Base-by-base conservation (phyloP, 2,329 filamentous ascomycete genomes). In the Aureobasidium sp. region DNA sequence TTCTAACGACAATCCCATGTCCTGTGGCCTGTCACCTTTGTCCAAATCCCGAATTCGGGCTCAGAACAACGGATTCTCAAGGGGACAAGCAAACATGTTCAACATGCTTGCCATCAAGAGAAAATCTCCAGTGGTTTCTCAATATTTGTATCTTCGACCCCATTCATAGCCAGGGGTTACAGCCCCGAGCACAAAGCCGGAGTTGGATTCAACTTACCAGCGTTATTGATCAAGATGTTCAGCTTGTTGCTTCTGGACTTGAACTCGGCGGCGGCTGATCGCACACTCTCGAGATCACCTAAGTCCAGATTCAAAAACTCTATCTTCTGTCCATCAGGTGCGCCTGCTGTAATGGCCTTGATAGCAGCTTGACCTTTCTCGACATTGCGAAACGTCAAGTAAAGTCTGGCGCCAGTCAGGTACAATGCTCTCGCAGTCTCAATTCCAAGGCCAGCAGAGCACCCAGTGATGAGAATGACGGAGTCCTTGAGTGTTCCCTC, bases 341-440 rank as follows among this genome's bases (percentile, higher is more conserved):
- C 48, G n/a, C 37, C 46, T 32, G 44, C 42, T 9, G 27, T 51
- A 47, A 73, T 68, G 32, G 69, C 68, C 6, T 70, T 66, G 48
- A 72, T 68, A 39, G 69, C 67, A 27, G 64, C 71, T 27, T 74
- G 66, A 20, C 75, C 73, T 65, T 79, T 79, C 7, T 68, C 63
- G 1, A 78, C 62, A 64, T 80, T 70, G 15, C 80, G 74, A 1
- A 73, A 78, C 1, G 78, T 78, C 12, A 76, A 68, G 67, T 74
- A 80, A 51, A 80, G 66, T 36, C 70, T 77, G 9, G 78, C 78
- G 8, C 79, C 79, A 0, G 80, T 78, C 17, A 73, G 67, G 55
- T 69, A 70, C 13, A 83, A 70, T 2, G 79, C 79, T n/a, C 72
- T 72, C 2, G 72, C 76, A 5, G 77, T 79, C 63, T 80, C 74